Evolutionary conservation across 2,329 filamentous ascomycete genomes (phyloP).

Genomic region (Pleurostoma richardsiae): DNA sequence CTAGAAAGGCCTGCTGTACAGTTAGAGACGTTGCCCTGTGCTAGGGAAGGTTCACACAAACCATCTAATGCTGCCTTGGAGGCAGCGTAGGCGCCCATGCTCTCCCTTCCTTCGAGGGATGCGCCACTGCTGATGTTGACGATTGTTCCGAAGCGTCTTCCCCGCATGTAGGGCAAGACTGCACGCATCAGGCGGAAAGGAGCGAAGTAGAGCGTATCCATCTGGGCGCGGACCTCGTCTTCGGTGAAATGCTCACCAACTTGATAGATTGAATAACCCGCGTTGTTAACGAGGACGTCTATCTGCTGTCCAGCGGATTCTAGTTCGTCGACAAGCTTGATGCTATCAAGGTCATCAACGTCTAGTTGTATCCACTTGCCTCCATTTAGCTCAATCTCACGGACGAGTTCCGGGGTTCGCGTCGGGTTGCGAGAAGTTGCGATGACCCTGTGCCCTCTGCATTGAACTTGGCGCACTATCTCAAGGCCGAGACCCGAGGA

Average conservation of each 20-base stretch:
- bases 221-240: conserved; percentile 31
- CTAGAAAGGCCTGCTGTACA: conserved; percentile 29
- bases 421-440: conserved; percentile 38
- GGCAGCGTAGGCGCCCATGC: conserved; percentile 36
- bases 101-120: conserved; percentile 31
- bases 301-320: conserved; percentile 28
- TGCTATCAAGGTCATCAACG: conserved; percentile 25
- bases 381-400: conserved; percentile 31
- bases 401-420: conserved; percentile 25
- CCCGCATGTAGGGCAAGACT: conserved; percentile 34
- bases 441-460: conserved; percentile 38
- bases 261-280: conserved; percentile 36
- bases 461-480: conserved; percentile 30
- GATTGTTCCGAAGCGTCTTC: conserved; percentile 32
- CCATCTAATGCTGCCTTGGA: conserved; percentile 38
- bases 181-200: conserved; percentile 36
- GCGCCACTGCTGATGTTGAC: conserved; percentile 41
- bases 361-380: conserved; percentile 38
- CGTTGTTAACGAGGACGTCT: conserved; percentile 49
- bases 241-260: conserved; percentile 34
- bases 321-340: conserved; percentile 23
- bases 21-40: not conserved
- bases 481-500: conserved; percentile 43
- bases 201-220: conserved; percentile 42
- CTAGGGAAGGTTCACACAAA: no score